Conservation (phyloP, 2,329 filamentous ascomycete genomes). For the Neocatenulostroma microsporum region DNA sequence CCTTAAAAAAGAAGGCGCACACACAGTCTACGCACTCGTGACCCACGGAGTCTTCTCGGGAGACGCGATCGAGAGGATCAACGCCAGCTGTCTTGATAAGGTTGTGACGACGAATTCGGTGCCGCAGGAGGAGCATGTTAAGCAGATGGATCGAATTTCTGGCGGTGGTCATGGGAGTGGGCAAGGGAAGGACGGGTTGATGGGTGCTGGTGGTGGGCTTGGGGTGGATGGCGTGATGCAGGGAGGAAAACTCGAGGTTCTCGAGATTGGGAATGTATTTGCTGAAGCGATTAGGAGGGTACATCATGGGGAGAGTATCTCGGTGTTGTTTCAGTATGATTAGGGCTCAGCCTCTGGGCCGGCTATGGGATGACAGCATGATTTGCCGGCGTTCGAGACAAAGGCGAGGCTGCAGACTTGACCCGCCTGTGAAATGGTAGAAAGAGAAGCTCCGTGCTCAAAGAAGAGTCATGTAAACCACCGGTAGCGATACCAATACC, state of each 20-base stretch:
- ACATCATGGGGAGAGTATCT: conserved; percentile 96
- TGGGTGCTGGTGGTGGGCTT: not conserved
- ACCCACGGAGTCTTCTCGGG: conserved; percentile 94
- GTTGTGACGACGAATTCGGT: conserved; percentile 85
- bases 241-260: conserved; percentile 71
- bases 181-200: conserved; percentile 30
- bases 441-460: too few species aligned
- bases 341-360: too few species aligned
- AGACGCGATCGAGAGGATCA: conserved; percentile 89
- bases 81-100: conserved; percentile 85
- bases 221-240: too few species aligned
- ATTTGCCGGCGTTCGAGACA: too few species aligned
- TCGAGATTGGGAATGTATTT: conserved; percentile 84
- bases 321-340: conserved; percentile 83
- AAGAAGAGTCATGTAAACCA: too few species aligned
- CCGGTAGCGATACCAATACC: too few species aligned
- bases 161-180: too few species aligned
- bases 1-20: conserved; percentile 89
- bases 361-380: too few species aligned
- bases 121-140: conserved; percentile 73
- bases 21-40: conserved; percentile 79
- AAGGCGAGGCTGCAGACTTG: too few species aligned
- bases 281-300: conserved; percentile 92
- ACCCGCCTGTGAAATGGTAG: too few species aligned
- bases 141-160: too few species aligned